Percentiles rank a stretch among this genome's conserved stretches.
Conservation (phyloP, 139 green algal genomes). For the Micractinium conductrix region DNA sequence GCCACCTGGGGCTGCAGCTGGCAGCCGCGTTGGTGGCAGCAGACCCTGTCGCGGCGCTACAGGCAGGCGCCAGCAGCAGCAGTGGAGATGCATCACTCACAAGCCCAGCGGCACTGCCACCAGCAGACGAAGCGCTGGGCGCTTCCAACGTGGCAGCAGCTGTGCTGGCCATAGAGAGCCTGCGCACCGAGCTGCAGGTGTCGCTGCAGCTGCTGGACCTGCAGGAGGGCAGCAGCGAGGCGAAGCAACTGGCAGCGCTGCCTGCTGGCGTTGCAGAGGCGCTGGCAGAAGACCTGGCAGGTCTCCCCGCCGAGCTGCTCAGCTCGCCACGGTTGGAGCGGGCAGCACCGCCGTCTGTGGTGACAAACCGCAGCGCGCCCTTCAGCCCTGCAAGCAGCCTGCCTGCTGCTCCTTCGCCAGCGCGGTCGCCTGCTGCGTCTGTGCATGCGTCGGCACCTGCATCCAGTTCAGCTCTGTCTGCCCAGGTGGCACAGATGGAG, state of each 20-base stretch:
- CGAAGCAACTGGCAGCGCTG: neutral
- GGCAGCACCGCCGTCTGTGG: neutral
- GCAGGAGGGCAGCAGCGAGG: neutral
- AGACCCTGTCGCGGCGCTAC: neutral
- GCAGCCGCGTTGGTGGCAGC: neutral
- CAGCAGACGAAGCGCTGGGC: neutral
- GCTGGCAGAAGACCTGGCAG: constrained; percentile 11
- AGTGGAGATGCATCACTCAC: neutral
- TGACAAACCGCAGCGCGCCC: neutral
- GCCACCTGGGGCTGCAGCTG: constrained; percentile 8
- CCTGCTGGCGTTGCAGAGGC: constrained; percentile 11
- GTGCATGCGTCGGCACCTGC: neutral
- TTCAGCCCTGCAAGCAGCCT: no score
- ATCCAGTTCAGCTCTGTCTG: neutral
- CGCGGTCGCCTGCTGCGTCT: neutral
- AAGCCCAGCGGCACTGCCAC: no score
- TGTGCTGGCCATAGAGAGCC: constrained; percentile 6
- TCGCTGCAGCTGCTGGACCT: constrained; percentile 18
- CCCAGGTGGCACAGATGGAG: constrained; percentile 28
- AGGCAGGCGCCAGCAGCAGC: neutral
- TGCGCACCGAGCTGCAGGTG: constrained; percentile 19
- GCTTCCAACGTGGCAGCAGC: neutral
- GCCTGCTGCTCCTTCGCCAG: neutral
- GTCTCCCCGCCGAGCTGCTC: neutral
- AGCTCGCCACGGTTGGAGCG: neutral